These are phyloP conservation scores for Botrytis paeoniae DNA, from an alignment of 2,329 filamentous ascomycete genomes.

Conservation along the genomic window DNA sequence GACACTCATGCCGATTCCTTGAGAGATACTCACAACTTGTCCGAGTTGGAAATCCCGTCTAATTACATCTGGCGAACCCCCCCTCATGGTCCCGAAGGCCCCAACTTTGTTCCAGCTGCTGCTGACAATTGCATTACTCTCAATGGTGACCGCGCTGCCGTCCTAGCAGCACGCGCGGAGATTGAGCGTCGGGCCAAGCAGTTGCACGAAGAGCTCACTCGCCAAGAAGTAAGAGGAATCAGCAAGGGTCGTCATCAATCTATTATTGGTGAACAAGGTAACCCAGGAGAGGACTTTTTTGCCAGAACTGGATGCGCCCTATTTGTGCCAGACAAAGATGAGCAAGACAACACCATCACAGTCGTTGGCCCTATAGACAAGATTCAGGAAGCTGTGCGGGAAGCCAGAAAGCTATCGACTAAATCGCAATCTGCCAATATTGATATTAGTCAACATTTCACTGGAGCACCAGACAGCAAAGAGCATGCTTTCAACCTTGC, in stretches of 20 bases:
- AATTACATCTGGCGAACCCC: conserved; percentile 69
- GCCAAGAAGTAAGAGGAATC: conserved; percentile 65
- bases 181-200: conserved; percentile 77
- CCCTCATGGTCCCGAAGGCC: conserved; percentile 60
- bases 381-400: conserved; percentile 73
- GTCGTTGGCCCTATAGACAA: conserved; percentile 76
- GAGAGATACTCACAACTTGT: conserved; percentile 65
- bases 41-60: conserved; percentile 79
- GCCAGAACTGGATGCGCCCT: conserved; percentile 87
- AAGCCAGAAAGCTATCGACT: conserved; percentile 84
- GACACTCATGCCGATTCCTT: conserved; percentile 66
- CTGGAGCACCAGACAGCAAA: conserved; percentile 69
- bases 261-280: conserved; percentile 81
- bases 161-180: conserved; percentile 73
- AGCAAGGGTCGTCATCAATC: conserved; percentile 90
- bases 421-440: conserved; percentile 79
- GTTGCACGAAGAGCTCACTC: conserved; percentile 66
- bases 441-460: conserved; percentile 78
- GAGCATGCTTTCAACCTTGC: conserved; percentile 82
- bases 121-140: conserved; percentile 77
- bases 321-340: conserved; percentile 71
- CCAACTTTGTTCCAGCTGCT: conserved; percentile 68
- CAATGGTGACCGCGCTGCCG: conserved; percentile 78
- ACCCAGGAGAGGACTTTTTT: conserved; percentile 81
- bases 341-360: conserved; percentile 71